Evolutionary conservation across 495 filamentous ascomycete species (phyloP), one percentile per base, ranked within the genome.

Genomic region (Friedmanniomyces endolithicus): DNA sequence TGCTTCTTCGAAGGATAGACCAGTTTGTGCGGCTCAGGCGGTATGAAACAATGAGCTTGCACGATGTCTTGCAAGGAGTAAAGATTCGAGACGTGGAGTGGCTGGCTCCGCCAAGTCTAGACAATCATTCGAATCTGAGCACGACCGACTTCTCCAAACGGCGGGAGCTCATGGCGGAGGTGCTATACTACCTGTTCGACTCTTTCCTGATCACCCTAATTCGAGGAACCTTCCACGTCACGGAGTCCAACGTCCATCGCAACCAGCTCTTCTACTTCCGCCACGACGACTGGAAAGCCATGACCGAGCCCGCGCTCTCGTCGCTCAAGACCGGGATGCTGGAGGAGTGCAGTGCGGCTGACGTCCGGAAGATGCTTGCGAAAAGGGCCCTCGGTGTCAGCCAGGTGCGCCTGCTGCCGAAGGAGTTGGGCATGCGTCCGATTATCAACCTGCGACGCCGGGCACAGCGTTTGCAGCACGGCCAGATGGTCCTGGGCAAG

Each of bases 181-280:
- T 96, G 52, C 58, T 96, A 0, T 97, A 95, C 69, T 98, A 89
- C 67, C 56, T 94, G 1, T 90, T 97, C 59, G 90, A 98, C 61
- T 94, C 88, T 0, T 72, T 97, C 25, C 62, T 98, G 17, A 87
- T 96, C 57, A 92, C 92, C 7, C 77, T 97, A 0, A 77, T 98
- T 48, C 82, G 87, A 16, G 77, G 78, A 20, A 86, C 92, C 63
- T 98, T 98, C 60, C 87, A 98, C 61, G 87, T 96, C 23, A 98
- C 92, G 0, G 92, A 98, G 66, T 90, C 88, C 1, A 87, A 81
- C 59, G 71, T 74, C 6, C 83, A 96, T 62, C 76, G 80, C 23
- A 88, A 94, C 63, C 81, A 81, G 7, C 71, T 97, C 0, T 95
- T 95, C 68, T 98, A 87, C 71, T 97, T 96, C 61, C 83, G 90